These are phyloP conservation scores for Chlorella vulgaris DNA, from an alignment of 139 green algal species.

Conservation along the genomic window DNA sequence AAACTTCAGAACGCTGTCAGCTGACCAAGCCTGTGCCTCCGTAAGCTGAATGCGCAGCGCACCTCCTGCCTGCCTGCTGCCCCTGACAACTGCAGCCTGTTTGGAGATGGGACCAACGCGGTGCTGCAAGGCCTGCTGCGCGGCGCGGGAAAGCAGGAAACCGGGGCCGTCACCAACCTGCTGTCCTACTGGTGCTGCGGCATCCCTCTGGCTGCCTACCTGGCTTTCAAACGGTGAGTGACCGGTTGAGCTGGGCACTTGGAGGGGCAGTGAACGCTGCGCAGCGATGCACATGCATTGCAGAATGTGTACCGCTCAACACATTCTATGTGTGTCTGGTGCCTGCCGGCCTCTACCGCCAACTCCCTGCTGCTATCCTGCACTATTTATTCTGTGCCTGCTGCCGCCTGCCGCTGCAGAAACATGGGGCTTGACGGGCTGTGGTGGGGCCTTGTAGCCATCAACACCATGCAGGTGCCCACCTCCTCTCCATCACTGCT, in stretches of 20 bases:
- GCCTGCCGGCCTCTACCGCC: neutral
- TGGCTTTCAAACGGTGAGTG: conserved; percentile 49
- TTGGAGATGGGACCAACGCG: conserved; percentile 59
- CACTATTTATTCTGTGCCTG: no score
- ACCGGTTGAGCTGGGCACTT: neutral
- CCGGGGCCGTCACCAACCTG: conserved; percentile 42
- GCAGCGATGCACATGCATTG: no score
- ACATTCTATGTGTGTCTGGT: no score
- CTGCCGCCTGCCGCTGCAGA: no score
- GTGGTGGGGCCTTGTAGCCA: conserved; percentile 54
- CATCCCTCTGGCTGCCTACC: conserved; percentile 52
- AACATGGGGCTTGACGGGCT: conserved; percentile 53
- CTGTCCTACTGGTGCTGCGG: conserved; percentile 55
- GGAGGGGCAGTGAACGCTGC: neutral
- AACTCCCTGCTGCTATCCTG: no score
- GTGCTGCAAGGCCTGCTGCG: conserved; percentile 53
- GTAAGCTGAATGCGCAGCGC: no score
- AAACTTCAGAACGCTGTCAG: no score
- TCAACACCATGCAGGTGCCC: conserved; percentile 32
- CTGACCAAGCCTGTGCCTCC: no score
- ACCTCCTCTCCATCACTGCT: no score
- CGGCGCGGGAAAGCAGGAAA: conserved; percentile 34
- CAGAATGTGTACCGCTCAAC: no score
- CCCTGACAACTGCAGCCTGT: conserved; percentile 2
- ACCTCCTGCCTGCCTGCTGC: neutral